Evolutionary conservation across 352 stramenopile genomes (phyloP).

Genomic region (Globisporangium spiculum): DNA sequence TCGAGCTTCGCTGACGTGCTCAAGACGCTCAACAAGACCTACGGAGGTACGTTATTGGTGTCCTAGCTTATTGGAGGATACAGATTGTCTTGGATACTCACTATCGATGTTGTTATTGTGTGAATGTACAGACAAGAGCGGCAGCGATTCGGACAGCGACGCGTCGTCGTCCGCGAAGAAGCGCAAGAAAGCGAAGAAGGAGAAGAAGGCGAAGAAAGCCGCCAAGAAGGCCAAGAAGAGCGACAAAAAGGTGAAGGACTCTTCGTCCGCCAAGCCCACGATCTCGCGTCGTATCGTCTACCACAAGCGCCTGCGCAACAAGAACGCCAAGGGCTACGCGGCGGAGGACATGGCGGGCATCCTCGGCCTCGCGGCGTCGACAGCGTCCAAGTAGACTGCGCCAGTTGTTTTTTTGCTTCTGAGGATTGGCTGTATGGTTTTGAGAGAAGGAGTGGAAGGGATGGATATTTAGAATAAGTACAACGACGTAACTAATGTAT

Average conservation of each 20-base stretch:
- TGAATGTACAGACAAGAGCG: slow-evolving; percentile 27
- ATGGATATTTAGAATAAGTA: slow-evolving; percentile 12
- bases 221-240: slow-evolving; percentile 59
- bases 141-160: slow-evolving; percentile 30
- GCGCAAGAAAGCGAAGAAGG: slow-evolving; percentile 60
- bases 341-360: slow-evolving; percentile 84
- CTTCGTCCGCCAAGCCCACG: slow-evolving; percentile 23
- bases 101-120: neutral
- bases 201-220: slow-evolving; percentile 49
- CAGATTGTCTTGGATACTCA: neutral
- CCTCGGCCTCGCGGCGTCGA: slow-evolving; percentile 65
- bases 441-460: neutral
- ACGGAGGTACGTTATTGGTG: slow-evolving; percentile 28
- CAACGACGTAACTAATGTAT: slow-evolving; percentile 14
- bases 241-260: slow-evolving; percentile 47
- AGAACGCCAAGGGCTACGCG: slow-evolving; percentile 85
- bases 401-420: neutral
- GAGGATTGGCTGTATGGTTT: neutral
- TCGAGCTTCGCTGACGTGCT: slow-evolving; percentile 83
- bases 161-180: slow-evolving; percentile 36
- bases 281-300: slow-evolving; percentile 75
- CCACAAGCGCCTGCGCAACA: slow-evolving; percentile 80
- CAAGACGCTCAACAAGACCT: slow-evolving; percentile 82
- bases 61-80: neutral
- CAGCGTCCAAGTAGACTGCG: neutral